Percentiles rank a stretch among this genome's conserved stretches.
These are phyloP conservation scores for Gaeumannomyces sp. DNA, from an alignment of 2,329 filamentous ascomycete genomes.

Conservation along the genomic window DNA sequence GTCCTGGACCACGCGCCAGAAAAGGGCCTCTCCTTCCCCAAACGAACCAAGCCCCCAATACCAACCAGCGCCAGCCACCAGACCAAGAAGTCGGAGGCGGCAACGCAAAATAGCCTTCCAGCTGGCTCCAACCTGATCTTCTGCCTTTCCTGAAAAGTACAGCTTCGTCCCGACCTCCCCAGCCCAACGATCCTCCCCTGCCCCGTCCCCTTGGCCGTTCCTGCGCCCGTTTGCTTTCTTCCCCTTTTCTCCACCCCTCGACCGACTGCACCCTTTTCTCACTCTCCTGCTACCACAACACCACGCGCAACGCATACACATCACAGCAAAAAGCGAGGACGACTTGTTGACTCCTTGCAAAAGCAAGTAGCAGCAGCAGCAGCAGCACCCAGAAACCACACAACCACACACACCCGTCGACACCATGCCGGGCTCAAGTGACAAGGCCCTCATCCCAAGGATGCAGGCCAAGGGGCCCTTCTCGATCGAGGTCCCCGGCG, in stretches of 20 bases:
- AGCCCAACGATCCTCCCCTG: not conserved
- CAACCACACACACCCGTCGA: constrained; percentile 10
- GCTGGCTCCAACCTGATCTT: not conserved
- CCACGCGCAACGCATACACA: not conserved
- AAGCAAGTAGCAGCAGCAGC: not conserved
- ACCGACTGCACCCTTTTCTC: not conserved
- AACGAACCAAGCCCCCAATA: not conserved
- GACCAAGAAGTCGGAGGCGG: not conserved
- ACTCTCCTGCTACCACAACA: not conserved
- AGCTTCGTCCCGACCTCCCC: not conserved
- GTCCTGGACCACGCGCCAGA: not conserved
- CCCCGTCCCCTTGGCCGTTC: not conserved
- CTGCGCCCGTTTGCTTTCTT: not conserved
- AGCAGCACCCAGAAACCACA: not conserved
- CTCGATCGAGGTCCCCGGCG: constrained; percentile 61
- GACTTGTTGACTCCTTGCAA: not conserved
- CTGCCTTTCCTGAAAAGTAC: not conserved
- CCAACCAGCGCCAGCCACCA: not conserved
- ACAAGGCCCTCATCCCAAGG: constrained; percentile 31
- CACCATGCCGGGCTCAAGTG: constrained; percentile 7
- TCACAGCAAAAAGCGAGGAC: not conserved
- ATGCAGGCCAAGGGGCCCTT: constrained; percentile 57
- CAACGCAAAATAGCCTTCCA: not conserved
- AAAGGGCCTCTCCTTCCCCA: not conserved
- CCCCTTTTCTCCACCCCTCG: not conserved